Conservation (phyloP, 768 basidiomycete species). For the Tricholoma bakamatsutake region DNA sequence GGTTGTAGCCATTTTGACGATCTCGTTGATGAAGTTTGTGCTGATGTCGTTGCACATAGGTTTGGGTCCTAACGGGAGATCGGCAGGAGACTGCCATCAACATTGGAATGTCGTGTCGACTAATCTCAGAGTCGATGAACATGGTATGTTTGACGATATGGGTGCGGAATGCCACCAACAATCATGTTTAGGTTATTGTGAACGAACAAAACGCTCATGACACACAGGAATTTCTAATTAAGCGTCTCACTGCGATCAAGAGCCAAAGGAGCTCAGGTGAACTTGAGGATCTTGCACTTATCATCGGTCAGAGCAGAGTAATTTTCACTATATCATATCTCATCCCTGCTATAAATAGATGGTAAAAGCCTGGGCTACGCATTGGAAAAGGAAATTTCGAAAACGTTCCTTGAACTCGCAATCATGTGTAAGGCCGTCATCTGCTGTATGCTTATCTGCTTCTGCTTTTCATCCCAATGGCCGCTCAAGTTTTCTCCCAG, state of each 20-base stretch:
- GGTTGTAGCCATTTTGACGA: constrained; percentile 30
- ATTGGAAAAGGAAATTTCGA: constrained; percentile 87
- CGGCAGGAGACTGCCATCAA: constrained; percentile 99
- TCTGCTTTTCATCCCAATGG: background rate
- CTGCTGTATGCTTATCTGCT: constrained; percentile 62
- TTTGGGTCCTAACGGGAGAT: constrained; percentile 98
- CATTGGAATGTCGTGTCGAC: constrained; percentile 93
- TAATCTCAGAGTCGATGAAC: constrained; percentile 99
- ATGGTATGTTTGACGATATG: constrained; percentile 48
- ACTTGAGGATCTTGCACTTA: constrained; percentile 87
- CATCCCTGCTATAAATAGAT: constrained; percentile 41
- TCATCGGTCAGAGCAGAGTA: constrained; percentile 61
- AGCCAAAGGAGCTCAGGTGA: constrained; percentile 89
- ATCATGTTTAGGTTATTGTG: constrained; percentile 68
- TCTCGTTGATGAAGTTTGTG: background rate
- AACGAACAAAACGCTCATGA: constrained; percentile 83
- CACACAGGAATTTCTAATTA: constrained; percentile 82
- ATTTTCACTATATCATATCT: background rate
- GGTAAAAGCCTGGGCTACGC: constrained; percentile 94
- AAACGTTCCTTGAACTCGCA: constrained; percentile 88
- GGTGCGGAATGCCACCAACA: background rate
- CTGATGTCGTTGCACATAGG: constrained; percentile 32
- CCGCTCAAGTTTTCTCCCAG: constrained; percentile 29
- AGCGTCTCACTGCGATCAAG: constrained; percentile 87
- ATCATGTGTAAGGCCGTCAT: constrained; percentile 99